Evolutionary conservation across 1,139 yeast genomes (phyloP).

Genomic region (Blastobotrys elegans): DNA sequence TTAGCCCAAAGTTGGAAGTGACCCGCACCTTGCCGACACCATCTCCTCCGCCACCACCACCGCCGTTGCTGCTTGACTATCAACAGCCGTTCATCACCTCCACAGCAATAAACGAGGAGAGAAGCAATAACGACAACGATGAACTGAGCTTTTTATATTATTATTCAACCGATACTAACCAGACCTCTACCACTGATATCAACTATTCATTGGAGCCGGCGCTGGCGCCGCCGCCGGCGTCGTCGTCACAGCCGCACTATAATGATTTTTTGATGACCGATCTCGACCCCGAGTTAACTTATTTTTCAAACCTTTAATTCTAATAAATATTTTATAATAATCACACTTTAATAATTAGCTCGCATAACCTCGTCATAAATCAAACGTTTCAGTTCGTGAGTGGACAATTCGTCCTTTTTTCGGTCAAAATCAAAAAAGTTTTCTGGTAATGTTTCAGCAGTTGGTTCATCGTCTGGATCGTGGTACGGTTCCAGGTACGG

Average conservation of each 20-base stretch:
- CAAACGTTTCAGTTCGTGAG: slow-evolving; percentile 65
- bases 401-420: slow-evolving; percentile 61
- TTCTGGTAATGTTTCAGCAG: slow-evolving; percentile 64
- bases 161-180: not conserved
- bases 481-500: slow-evolving; percentile 79
- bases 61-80: not conserved
- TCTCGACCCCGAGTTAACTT: too few relatives aligned
- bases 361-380: slow-evolving; percentile 56
- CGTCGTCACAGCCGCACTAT: too few relatives aligned
- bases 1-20: too few relatives aligned
- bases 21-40: too few relatives aligned
- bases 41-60: not conserved
- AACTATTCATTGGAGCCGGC: too few relatives aligned
- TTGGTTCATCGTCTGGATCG: slow-evolving; percentile 80
- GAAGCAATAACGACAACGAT: too few relatives aligned
- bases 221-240: too few relatives aligned
- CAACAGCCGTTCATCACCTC: not conserved
- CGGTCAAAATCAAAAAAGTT: slow-evolving; percentile 81
- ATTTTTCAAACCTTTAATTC: not conserved
- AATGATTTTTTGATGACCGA: too few relatives aligned
- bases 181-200: not conserved
- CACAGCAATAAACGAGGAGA: too few relatives aligned
- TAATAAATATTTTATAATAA: not conserved
- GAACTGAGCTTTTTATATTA: too few relatives aligned
- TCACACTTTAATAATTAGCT: not conserved